Percentiles rank a stretch among this genome's conserved stretches.
These are phyloP conservation scores for Cercis canadensis DNA, from an alignment of 306 rosid genomes.

Conservation along the genomic window DNA sequence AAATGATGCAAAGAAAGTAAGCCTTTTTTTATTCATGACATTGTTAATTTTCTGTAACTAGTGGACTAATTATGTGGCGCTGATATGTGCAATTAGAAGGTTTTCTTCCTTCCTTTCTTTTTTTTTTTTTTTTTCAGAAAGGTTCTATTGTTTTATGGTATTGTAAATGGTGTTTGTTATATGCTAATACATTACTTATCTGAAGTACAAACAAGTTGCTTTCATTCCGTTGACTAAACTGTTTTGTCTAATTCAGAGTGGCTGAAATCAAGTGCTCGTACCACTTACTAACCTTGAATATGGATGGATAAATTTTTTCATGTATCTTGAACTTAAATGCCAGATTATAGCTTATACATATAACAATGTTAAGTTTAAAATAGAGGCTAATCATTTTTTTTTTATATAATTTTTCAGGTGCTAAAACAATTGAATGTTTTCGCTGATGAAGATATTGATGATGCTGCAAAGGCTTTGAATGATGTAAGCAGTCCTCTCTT, in stretches of 20 bases:
- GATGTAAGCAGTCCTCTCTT: conserved; percentile 59
- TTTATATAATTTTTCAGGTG: conserved; percentile 63
- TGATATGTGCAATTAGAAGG: too few relatives aligned
- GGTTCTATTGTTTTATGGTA: conserved; percentile 18
- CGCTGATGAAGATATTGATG: conserved; percentile 73
- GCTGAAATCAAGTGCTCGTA: conserved; percentile 32
- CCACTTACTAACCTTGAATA: conserved; percentile 7
- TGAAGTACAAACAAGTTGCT: conserved; percentile 15
- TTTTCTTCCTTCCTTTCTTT: too few relatives aligned
- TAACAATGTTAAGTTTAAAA: too few relatives aligned
- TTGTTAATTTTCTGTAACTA: conserved; percentile 10
- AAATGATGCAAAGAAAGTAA: conserved; percentile 84
- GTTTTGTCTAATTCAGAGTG: too few relatives aligned
- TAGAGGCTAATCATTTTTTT: conserved; percentile 24
- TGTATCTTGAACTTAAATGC: too few relatives aligned
- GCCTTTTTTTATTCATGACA: conserved; percentile 6
- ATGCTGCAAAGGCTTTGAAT: conserved; percentile 85
- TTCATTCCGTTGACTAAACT: too few relatives aligned
- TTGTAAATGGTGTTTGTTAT: conserved; percentile 2
- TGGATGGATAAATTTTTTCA: conserved; percentile 2
- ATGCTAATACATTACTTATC: too few relatives aligned
- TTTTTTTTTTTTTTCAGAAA: background rate
- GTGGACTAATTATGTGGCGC: conserved; percentile 13
- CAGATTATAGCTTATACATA: too few relatives aligned
- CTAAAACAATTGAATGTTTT: conserved; percentile 80